phyloP scores from a whole-genome alignment of 2,329 filamentous ascomycete species.

The Dactylellina leptospora region DNA sequence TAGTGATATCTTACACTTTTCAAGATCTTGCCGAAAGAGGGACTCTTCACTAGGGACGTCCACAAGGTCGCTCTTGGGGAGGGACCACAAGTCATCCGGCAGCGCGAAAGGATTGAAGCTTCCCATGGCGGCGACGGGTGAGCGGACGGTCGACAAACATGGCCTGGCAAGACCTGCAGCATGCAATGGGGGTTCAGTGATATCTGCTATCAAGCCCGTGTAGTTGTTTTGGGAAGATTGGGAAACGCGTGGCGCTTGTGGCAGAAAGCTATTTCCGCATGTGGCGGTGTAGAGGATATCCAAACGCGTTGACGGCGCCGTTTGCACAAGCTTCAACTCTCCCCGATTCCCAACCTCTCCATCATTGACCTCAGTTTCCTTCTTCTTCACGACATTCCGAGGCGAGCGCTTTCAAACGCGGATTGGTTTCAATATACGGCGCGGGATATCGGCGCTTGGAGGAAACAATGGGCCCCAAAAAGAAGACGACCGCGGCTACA shows the following conservation, averaged over 20 bases:
- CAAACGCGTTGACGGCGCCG: constrained; percentile 34
- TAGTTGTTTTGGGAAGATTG: not conserved
- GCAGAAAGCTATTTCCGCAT: not conserved
- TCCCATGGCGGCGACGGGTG: constrained; percentile 42
- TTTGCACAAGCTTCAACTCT: constrained; percentile 1
- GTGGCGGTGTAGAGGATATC: constrained; percentile 15
- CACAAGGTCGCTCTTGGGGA: constrained; percentile 36
- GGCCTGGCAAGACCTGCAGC: constrained; percentile 11
- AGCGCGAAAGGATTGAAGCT: constrained; percentile 53
- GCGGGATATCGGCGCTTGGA: constrained; percentile 66
- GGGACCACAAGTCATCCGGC: constrained; percentile 51
- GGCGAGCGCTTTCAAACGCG: constrained; percentile 1
- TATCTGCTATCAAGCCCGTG: not conserved
- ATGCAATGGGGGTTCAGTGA: not conserved
- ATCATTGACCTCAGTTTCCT: not conserved
- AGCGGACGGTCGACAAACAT: constrained; percentile 22
- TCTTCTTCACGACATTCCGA: not conserved
- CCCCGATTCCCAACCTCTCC: not conserved
- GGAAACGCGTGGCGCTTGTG: not conserved
- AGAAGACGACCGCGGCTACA: constrained; percentile 20
- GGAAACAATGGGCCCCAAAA: constrained; percentile 56
- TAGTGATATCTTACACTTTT: constrained; percentile 26
- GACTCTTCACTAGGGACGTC: constrained; percentile 32
- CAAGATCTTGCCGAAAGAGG: constrained; percentile 39
- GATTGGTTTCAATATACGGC: not conserved